Percentiles rank a stretch among this genome's conserved stretches.
Evolutionary conservation across 441 rosid species (phyloP).

Genomic region (Capsella rubella): DNA sequence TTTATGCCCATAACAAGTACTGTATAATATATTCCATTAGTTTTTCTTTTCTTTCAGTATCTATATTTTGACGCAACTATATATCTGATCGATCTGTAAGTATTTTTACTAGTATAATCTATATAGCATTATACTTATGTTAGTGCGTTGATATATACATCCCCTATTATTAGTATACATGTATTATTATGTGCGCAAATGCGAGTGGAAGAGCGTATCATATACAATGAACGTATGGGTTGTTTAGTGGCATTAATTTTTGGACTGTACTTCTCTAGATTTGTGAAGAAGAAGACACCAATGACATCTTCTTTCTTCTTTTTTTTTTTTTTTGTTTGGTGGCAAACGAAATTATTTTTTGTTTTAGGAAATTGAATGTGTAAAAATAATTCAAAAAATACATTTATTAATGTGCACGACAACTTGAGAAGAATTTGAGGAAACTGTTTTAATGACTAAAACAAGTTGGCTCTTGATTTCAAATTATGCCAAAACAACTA

Average conservation of each 20-base stretch:
- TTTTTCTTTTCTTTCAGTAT: not conserved
- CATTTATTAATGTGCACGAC: not conserved
- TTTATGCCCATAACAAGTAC: not conserved
- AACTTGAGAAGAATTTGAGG: slow-evolving; percentile 29
- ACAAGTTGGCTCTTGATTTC: slow-evolving; percentile 35
- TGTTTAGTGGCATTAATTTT: slow-evolving; percentile 1
- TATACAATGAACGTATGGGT: slow-evolving; percentile 28
- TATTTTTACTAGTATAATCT: not conserved
- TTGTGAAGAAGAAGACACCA: not conserved
- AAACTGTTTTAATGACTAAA: slow-evolving; percentile 24
- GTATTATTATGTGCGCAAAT: not conserved
- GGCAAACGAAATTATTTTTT: not conserved
- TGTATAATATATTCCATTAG: slow-evolving; percentile 1
- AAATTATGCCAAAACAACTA: not conserved
- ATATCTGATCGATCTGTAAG: not conserved
- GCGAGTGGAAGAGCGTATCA: slow-evolving; percentile 9
- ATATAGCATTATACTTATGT: not conserved
- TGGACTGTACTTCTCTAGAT: slow-evolving; percentile 11
- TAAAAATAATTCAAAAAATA: not conserved
- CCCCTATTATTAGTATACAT: too few relatives aligned
- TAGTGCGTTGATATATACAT: not conserved
- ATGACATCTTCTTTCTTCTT: not conserved
- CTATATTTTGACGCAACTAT: not conserved
- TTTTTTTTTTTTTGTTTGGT: not conserved
- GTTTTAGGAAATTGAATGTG: not conserved